These are phyloP conservation scores for Mucor circinelloides DNA, from an alignment of 371 early-diverging fungal genomes.

Conservation along the genomic window DNA sequence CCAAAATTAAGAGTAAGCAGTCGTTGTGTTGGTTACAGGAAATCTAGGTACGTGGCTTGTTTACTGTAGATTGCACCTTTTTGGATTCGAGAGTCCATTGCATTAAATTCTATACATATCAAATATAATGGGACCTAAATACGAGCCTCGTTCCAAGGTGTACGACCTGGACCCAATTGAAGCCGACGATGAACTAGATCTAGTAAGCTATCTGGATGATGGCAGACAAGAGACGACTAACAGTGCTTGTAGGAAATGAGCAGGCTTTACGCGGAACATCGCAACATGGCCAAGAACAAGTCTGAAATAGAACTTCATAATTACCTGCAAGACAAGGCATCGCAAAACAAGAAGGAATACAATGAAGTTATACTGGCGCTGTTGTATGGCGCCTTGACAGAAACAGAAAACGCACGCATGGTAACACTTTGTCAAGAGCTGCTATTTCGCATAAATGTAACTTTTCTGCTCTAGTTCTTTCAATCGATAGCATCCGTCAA, in stretches of 20 bases:
- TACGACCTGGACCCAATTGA: conserved; percentile 38
- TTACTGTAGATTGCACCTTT: background rate
- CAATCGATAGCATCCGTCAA: conserved; percentile 64
- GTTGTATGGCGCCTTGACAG: conserved; percentile 65
- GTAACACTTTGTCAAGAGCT: conserved; percentile 30
- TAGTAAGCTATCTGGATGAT: conserved; percentile 17
- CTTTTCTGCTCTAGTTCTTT: conserved; percentile 38
- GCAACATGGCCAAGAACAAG: conserved; percentile 48
- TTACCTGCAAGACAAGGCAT: conserved; percentile 64
- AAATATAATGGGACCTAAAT: background rate
- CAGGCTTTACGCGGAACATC: conserved; percentile 43
- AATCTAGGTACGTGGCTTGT: conserved; percentile 8
- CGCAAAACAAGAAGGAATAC: conserved; percentile 61
- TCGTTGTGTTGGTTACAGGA: conserved; percentile 2
- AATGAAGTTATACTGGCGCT: conserved; percentile 64
- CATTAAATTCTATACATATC: background rate
- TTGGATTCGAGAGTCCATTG: background rate
- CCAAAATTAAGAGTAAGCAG: conserved; percentile 6
- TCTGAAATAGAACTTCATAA: conserved; percentile 70
- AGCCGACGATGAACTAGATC: conserved; percentile 39
- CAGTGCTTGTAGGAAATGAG: conserved; percentile 52
- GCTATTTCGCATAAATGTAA: background rate
- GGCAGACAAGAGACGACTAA: background rate
- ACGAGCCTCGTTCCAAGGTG: conserved; percentile 24
- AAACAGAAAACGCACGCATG: conserved; percentile 39